Evolutionary conservation across 441 rosid genomes (phyloP).

Genomic region (Arabidopsis lyrata): DNA sequence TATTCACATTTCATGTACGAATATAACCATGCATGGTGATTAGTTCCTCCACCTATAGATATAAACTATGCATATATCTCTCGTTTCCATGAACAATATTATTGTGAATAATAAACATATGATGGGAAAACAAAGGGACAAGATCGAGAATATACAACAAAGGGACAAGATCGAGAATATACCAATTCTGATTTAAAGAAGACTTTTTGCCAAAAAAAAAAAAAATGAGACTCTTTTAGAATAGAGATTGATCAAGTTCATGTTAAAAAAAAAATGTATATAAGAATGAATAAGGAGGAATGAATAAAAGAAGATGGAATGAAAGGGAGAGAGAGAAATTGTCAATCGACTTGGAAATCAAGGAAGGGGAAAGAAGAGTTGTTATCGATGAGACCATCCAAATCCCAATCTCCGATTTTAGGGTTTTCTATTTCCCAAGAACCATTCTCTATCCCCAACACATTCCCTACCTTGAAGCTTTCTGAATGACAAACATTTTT

Average conservation of each 20-base stretch:
- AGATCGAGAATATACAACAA: slow-evolving; percentile 4
- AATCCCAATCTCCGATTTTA: slow-evolving; percentile 72
- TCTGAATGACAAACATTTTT: slow-evolving; percentile 38
- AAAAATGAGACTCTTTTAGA: background rate
- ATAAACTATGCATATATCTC: slow-evolving; percentile 19
- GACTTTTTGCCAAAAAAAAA: slow-evolving; percentile 1
- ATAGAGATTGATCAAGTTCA: slow-evolving; percentile 5
- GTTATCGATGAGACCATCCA: slow-evolving; percentile 66
- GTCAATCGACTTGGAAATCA: slow-evolving; percentile 69
- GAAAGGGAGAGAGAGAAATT: background rate
- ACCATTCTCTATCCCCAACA: slow-evolving; percentile 53
- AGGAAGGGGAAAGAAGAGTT: slow-evolving; percentile 60
- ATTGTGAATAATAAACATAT: slow-evolving; percentile 27
- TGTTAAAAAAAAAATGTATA: slow-evolving; percentile 14
- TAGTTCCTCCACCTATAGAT: slow-evolving; percentile 21
- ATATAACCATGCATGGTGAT: slow-evolving; percentile 41
- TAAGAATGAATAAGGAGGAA: slow-evolving; percentile 32
- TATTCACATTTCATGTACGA: slow-evolving; percentile 44
- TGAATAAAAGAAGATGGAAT: slow-evolving; percentile 14
- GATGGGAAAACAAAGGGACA: background rate
- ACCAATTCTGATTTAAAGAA: slow-evolving; percentile 17
- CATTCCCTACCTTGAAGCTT: slow-evolving; percentile 54
- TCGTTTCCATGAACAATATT: slow-evolving; percentile 9
- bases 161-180: slow-evolving; percentile 1
- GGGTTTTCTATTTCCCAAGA: slow-evolving; percentile 63